Evolutionary conservation across 73 alveolate genomes (phyloP), one percentile per base, ranked within the genome.

Genomic region (Paramecium pentaurelia): DNA sequence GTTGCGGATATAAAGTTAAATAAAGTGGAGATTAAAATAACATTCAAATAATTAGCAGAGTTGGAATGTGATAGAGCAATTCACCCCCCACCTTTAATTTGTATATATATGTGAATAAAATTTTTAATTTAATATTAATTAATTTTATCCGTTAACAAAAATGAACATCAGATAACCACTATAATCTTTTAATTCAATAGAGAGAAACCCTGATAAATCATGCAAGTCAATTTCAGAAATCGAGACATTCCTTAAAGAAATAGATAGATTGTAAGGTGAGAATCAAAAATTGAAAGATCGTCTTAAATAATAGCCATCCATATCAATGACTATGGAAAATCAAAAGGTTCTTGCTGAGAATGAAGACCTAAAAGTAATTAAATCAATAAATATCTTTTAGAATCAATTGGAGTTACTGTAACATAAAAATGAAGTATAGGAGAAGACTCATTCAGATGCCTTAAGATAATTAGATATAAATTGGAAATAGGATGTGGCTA

Each of bases 401-500:
- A 32, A 37, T 40, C 27, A 75, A 40, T 34, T 75, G 6, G 88
- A 75, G 60, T 4, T 75, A 30, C 32, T 34, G 8, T 32, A 75
- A 37, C 36, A 75, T 34, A 75, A 75, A 37, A 22, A 32, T 32
- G 64, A 34, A 16, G 49, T 36, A 4, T n/a, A 37, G 8, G 58
- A 75, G 45, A 75, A 75, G 37, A 75, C 64, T 3, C 64, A 75
- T 75, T 22, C 25, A 32, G 88, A 75, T 37, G 60, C 88, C 36
- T 22, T 75, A 14, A 36, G 49, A 75, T 10, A 75, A 75, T 45
- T 75, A 37, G 88, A 75, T 75, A 34, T 75, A 10, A 75, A 40
- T 34, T 75, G 88, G 88, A 75, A 75, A 18, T 75, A 75, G 12
- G 88, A 75, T 75, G 49, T 75, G 10, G 42, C 88, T n/a, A 75